Percentiles rank a stretch among this genome's conserved stretches.
These are phyloP conservation scores for Ogataea ramenticola DNA, from an alignment of 805 yeast genomes.

Conservation along the genomic window DNA sequence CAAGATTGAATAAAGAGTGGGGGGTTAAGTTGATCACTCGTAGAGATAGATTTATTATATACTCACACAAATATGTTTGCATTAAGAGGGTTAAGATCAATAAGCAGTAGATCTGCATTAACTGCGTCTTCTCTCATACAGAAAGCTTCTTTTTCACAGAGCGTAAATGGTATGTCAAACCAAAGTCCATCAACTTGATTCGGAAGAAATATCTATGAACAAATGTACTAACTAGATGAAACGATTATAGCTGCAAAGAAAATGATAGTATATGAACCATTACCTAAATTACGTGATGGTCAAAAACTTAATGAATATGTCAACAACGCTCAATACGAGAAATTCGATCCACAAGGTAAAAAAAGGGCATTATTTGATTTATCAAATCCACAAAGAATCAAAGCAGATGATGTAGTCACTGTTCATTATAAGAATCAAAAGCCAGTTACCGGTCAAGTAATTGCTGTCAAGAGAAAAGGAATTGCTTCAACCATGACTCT, in stretches of 20 bases:
- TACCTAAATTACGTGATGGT: conserved; percentile 42
- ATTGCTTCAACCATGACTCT: conserved; percentile 70
- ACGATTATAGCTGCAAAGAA: conserved; percentile 5
- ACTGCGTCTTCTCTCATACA: background rate
- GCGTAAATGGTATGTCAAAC: background rate
- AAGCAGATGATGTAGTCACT: conserved; percentile 78
- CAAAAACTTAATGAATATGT: conserved; percentile 36
- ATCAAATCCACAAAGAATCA: conserved; percentile 40
- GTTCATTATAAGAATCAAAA: conserved; percentile 63
- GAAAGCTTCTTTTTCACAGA: background rate
- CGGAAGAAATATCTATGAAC: too few relatives aligned
- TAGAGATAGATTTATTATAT: too few relatives aligned
- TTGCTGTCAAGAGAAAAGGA: conserved; percentile 67
- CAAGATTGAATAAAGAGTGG: too few relatives aligned
- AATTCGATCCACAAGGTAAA: conserved; percentile 66
- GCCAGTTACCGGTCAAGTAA: conserved; percentile 68
- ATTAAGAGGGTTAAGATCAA: background rate
- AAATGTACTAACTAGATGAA: too few relatives aligned
- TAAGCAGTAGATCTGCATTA: background rate
- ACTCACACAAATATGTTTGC: background rate
- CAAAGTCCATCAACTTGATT: too few relatives aligned
- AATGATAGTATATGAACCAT: conserved; percentile 39
- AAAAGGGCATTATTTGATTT: conserved; percentile 50
- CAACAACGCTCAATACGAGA: conserved; percentile 42
- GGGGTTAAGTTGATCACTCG: too few relatives aligned